A percentile compares a stretch with the other conserved stretches of the same genome.
Evolutionary conservation across 768 basidiomycete genomes (phyloP).

Genomic region (Termitomyces sp.): DNA sequence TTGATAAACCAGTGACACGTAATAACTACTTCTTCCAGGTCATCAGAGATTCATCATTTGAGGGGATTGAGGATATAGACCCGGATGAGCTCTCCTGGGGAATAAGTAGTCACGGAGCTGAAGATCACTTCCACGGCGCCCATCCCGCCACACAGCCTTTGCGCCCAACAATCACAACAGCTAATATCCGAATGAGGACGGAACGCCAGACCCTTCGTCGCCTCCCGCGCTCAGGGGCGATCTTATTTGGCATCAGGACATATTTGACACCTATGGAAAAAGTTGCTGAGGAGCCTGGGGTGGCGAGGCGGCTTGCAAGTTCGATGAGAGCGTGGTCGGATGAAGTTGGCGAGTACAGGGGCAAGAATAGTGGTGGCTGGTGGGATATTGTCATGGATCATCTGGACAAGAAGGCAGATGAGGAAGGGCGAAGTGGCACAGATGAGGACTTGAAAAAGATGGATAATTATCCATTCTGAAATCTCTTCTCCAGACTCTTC

Average conservation of each 20-base stretch:
- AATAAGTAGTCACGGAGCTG: constrained; percentile 28
- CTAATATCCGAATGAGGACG: constrained; percentile 50
- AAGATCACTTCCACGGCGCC: constrained; percentile 18
- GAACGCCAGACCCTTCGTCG: constrained; percentile 69
- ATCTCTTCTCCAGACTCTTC: too few species aligned
- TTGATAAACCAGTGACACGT: constrained; percentile 67
- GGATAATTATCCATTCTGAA: constrained; percentile 20
- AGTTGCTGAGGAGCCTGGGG: constrained; percentile 50
- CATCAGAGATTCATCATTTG: constrained; percentile 14
- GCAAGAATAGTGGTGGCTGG: constrained; percentile 29
- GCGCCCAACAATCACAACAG: constrained; percentile 27
- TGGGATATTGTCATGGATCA: constrained; percentile 31
- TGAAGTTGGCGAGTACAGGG: constrained; percentile 54
- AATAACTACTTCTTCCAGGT: constrained; percentile 59
- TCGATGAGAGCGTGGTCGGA: constrained; percentile 65
- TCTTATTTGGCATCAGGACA: constrained; percentile 68
- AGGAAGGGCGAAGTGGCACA: constrained; percentile 7
- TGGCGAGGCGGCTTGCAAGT: constrained; percentile 58
- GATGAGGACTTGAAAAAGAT: constrained; percentile 13
- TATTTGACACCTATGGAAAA: constrained; percentile 55
- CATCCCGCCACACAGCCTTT: constrained; percentile 12
- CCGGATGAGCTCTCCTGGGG: constrained; percentile 66
- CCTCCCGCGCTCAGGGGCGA: constrained; percentile 58
- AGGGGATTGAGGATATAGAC: constrained; percentile 33
- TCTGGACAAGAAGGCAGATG: constrained; percentile 28